Conservation (phyloP, 2,329 filamentous ascomycete species). For the Ophiostoma ips region DNA sequence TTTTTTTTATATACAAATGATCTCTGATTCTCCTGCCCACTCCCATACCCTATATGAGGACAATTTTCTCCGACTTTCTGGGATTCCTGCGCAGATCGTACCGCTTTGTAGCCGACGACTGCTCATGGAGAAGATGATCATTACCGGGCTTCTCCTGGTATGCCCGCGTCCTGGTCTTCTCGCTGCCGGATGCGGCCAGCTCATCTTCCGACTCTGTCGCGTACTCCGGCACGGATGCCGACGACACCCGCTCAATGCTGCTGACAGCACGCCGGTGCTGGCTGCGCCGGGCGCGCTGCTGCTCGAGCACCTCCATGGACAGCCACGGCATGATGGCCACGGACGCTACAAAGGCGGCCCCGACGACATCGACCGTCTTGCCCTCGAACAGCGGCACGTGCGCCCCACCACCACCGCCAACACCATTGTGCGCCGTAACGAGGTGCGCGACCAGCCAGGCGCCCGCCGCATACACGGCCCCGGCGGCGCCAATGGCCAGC, state of each 20-base stretch:
- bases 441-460: slow-evolving; percentile 2
- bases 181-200: not conserved
- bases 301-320: slow-evolving; percentile 9
- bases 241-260: not conserved
- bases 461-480: slow-evolving; percentile 14
- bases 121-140: not conserved
- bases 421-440: not conserved
- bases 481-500: slow-evolving; percentile 19
- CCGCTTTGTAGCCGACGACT: not conserved
- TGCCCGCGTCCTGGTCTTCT: not conserved
- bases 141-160: not conserved
- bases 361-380: not conserved
- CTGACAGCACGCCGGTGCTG: not conserved
- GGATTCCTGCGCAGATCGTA: not conserved
- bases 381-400: not conserved
- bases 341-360: not conserved
- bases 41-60: not conserved
- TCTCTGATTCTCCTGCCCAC: too few species aligned
- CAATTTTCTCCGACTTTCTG: not conserved
- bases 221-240: not conserved
- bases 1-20: too few species aligned
- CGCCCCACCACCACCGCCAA: not conserved
- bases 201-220: not conserved
- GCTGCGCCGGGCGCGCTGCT: not conserved
- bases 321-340: slow-evolving; percentile 6